Base-by-base conservation (phyloP, 2,329 filamentous ascomycete species). In the Colletotrichum sojae region DNA sequence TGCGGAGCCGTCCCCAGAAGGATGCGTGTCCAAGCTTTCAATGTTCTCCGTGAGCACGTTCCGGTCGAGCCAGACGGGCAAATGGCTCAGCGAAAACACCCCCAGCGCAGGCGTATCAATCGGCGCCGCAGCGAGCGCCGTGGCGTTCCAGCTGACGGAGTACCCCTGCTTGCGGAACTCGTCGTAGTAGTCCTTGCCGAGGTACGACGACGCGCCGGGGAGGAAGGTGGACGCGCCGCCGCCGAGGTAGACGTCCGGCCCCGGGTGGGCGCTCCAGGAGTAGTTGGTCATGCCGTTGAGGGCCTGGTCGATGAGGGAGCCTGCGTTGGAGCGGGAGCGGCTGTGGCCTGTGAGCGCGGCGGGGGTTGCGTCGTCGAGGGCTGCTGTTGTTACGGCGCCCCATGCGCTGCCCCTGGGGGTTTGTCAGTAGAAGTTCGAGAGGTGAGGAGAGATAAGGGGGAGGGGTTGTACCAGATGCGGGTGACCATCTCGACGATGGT, bases 41-140 rank as follows among this genome's bases (percentile, higher is more conserved):
- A 95, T 83, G 80, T 95, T 94, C 15, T 90, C 83, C 8, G 83
- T 88, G 84, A 93, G 95, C 73, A 97, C 85, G 74, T 96, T 95
- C 72, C 94, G 90, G 81, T 97, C 94, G 12, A 97, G 86, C 93
- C 94, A 97, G 75, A 94, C 93, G 48, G 92, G 91, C 77, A 97
- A 86, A 80, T 93, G 92, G 71, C 86, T 88, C 65, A 87, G 86
- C 75, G 89, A 90, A 83, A 96, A 97, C 74, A 97, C 90, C 46
- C 94, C 94, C 1, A 97, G 89, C 0, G 92, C 89, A 74, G 87
- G 90, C 71, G 89, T 84, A 61, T 83, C 82, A 75, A 86, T 88
- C 46, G 88, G 83, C 0, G 88, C 85, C 18, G 83, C 79, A 3
- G 86, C 76, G 1, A 97, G 86, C 1, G 89, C 85, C 1, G 92